These are phyloP conservation scores for Russula abietina DNA, from an alignment of 768 basidiomycete species.

Conservation along the genomic window DNA sequence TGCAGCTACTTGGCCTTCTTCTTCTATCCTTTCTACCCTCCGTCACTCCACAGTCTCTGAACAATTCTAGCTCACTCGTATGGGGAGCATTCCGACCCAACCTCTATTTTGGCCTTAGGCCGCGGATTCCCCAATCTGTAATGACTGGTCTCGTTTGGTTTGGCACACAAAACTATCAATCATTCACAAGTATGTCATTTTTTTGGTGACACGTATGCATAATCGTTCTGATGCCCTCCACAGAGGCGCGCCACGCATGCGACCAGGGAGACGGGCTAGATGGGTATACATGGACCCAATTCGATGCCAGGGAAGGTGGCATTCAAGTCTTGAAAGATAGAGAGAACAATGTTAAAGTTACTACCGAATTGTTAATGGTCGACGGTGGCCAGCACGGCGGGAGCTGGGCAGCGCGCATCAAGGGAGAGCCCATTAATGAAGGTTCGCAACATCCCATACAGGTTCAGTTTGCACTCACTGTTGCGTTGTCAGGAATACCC, in stretches of 20 bases:
- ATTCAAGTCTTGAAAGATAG: constrained; percentile 79
- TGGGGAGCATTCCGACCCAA: constrained; percentile 91
- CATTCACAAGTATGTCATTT: constrained; percentile 51
- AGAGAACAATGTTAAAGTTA: constrained; percentile 77
- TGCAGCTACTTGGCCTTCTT: constrained; percentile 43
- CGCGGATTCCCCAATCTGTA: constrained; percentile 80
- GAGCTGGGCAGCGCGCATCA: constrained; percentile 83
- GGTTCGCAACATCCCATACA: constrained; percentile 38
- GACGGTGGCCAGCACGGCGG: constrained; percentile 77
- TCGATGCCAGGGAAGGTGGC: constrained; percentile 80
- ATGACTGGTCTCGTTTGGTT: constrained; percentile 95
- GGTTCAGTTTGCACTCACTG: background rate
- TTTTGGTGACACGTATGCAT: constrained; percentile 8
- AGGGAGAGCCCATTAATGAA: constrained; percentile 67
- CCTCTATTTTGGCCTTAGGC: constrained; percentile 90
- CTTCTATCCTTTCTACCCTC: constrained; percentile 40
- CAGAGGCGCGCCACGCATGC: constrained; percentile 79
- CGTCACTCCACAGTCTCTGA: constrained; percentile 36
- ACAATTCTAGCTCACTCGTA: constrained; percentile 49
- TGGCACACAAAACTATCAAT: constrained; percentile 78
- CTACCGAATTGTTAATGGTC: constrained; percentile 82
- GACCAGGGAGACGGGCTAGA: constrained; percentile 81
- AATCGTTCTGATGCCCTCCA: constrained; percentile 10
- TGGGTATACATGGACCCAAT: constrained; percentile 81
- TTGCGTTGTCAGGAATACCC: constrained; percentile 31